Base-by-base conservation (phyloP, 2,329 filamentous ascomycete genomes). In the Geosmithia flava region DNA sequence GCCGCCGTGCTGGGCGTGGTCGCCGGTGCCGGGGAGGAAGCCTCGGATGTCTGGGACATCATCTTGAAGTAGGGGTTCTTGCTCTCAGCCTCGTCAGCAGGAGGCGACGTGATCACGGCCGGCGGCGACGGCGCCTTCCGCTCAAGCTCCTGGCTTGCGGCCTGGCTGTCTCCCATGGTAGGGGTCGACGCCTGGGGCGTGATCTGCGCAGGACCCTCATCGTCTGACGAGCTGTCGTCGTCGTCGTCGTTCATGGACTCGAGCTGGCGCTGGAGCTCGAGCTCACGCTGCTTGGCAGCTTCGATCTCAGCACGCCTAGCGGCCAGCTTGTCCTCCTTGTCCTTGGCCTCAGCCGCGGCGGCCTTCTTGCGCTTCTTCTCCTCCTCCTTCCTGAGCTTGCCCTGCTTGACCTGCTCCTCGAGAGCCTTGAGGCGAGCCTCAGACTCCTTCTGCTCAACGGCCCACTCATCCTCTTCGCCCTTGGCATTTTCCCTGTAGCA, bases 11-110 rank as follows among this genome's bases (percentile, higher is more conserved):
- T 53, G 61, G 37, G 52, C 57, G 13, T 68, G 58, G 16, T 20
- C 7, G 29, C 15, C 17, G 27, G 41, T 40, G 68, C 62, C 47
- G 71, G 64, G 11, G 78, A 68, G 1, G 59, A 23, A 17, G 73
- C 68, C 49, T 79, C 82, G 7, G 70, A 69, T 10, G 80, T 71
- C 62, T 90, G 84, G 46, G 81, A 82, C 73, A 94, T 81, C 69
- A 90, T 93, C 66, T 85, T 87, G 70, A 91, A 88, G 70, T 95
- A 98, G 2, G 93, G 93, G 61, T 97, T 97, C 64, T 87, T 91
- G 58, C 88, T 95, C 65, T 95, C 87, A 10, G 74, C 63, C 23
- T 75, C 66, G 20, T 67, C 60, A n/a, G 68, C 64, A 4, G 73
- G 66, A 42, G 75, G 71, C 30, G 77, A 69, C 33, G 75, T 72